These are phyloP conservation scores for Linum usitatissimum DNA, from an alignment of 345 rosid genomes.

Conservation along the genomic window DNA sequence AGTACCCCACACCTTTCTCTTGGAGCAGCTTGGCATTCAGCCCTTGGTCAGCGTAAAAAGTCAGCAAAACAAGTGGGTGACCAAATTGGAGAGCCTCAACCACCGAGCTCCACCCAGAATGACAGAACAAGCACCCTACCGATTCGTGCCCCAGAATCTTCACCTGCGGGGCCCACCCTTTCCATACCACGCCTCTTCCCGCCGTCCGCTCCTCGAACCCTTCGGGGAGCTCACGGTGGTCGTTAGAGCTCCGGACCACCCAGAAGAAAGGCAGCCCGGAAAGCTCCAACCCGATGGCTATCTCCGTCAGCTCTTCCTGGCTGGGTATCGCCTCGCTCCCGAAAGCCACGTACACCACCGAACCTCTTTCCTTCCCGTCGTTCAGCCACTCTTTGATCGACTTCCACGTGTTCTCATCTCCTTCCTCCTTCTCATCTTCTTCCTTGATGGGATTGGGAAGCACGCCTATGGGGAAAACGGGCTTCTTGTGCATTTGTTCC, in stretches of 20 bases:
- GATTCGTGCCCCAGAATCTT: too few relatives aligned
- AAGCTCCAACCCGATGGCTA: conserved; percentile 19
- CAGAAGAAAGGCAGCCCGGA: conserved; percentile 18
- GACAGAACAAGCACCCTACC: too few relatives aligned
- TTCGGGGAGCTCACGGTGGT: too few relatives aligned
- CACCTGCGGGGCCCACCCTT: too few relatives aligned
- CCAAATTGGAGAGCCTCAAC: too few relatives aligned
- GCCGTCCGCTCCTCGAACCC: too few relatives aligned
- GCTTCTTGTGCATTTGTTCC: background rate
- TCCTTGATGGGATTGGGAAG: background rate
- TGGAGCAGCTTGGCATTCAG: too few relatives aligned
- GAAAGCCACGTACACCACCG: conserved; percentile 13
- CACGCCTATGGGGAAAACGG: background rate
- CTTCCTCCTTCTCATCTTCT: background rate
- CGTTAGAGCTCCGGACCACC: conserved; percentile 8
- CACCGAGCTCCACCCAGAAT: too few relatives aligned
- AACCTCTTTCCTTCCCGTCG: background rate
- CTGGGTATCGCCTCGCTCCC: conserved; percentile 15
- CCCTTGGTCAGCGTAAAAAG: too few relatives aligned
- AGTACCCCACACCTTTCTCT: too few relatives aligned
- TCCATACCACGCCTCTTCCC: too few relatives aligned
- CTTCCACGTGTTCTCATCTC: conserved; percentile 16
- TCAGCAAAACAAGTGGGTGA: too few relatives aligned
- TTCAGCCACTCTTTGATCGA: conserved; percentile 4
- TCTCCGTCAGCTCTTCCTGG: conserved; percentile 11